phyloP scores from a whole-genome alignment of 228 moss, liverwort and hornwort species.

The Sphagnum fallax region DNA sequence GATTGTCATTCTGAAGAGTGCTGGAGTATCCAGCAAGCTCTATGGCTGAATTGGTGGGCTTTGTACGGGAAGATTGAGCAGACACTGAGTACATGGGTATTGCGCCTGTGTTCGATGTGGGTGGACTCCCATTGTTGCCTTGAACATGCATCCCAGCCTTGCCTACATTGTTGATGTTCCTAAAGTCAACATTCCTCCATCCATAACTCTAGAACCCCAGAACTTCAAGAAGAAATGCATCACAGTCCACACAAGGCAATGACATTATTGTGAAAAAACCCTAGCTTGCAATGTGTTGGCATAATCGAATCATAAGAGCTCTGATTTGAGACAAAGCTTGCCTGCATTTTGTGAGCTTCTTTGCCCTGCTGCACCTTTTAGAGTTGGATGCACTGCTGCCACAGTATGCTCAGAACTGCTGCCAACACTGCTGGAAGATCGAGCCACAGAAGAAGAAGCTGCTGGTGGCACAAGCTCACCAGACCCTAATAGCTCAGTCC shows the following conservation, averaged over 20 bases:
- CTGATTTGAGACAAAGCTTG: no score
- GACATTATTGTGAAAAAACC: no score
- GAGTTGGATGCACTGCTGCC: no score
- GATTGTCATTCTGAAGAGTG: slow-evolving; percentile 24
- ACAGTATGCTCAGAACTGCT: slow-evolving; percentile 16
- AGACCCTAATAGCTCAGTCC: slow-evolving; percentile 74
- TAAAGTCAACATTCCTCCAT: neutral
- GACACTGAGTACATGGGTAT: slow-evolving; percentile 13
- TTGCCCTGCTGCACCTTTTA: no score
- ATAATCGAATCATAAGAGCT: no score
- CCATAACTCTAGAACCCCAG: neutral
- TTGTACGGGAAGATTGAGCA: slow-evolving; percentile 47
- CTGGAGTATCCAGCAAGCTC: slow-evolving; percentile 11
- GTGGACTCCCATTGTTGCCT: slow-evolving; percentile 24
- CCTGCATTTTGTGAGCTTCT: no score
- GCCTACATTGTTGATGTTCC: slow-evolving; percentile 15
- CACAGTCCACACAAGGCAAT: no score
- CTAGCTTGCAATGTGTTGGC: no score
- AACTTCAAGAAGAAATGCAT: neutral
- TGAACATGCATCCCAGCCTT: slow-evolving; percentile 19
- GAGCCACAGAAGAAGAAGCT: slow-evolving; percentile 30
- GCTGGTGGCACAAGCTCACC: slow-evolving; percentile 25
- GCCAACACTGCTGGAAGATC: slow-evolving; percentile 50
- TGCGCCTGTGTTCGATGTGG: slow-evolving; percentile 34
- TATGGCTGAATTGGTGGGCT: slow-evolving; percentile 18